Evolutionary conservation across 352 stramenopile genomes (phyloP), one percentile per base, ranked within the genome.

Genomic region (Blastocystis sp.): DNA sequence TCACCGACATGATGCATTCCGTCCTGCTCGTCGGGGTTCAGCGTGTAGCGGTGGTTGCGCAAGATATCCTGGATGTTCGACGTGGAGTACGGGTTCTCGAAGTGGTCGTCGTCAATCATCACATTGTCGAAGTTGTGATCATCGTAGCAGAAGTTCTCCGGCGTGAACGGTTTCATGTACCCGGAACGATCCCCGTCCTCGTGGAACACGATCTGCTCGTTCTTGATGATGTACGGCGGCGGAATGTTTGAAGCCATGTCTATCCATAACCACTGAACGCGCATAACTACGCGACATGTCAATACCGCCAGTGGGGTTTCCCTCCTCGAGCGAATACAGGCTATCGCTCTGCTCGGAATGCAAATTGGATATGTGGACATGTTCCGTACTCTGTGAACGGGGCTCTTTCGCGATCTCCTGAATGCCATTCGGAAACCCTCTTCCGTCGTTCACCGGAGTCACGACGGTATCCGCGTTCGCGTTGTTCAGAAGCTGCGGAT

Each of bases 31-130:
- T 55, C 45, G 9, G 45, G 45, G 45, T 13, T 55, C 45, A 55
- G 45, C 45, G 33, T 35, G 51, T 85, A 85, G 26, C 45, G 45
- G 37, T 85, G 74, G 24, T 66, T 37, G 0, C 74, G 74, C 0
- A 85, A 4, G 50, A 85, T 85, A 39, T 85, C 74, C 10, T 85
- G 74, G 61, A 85, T 85, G 51, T 85, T 85, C 24, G 16, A 21
- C 21, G 74, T 85, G 3, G 50, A 67, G 35, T 85, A 85, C 0
- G 74, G 74, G 51, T 85, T 85, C 29, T 85, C 74, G 10, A 31
- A 67, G 13, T 67, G 55, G 61, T 85, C 74, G 37, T 66, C 74
- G n/a, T 85, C 74, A 24, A 67, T 67, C 41, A 26, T 70, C 10
- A 85, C 55, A 16, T 67, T 16, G 21, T 62, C 74, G 21, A 67